These are phyloP conservation scores for Rhododendron mucronatum DNA, from an alignment of 148 eudicot genomes.

Conservation along the genomic window DNA sequence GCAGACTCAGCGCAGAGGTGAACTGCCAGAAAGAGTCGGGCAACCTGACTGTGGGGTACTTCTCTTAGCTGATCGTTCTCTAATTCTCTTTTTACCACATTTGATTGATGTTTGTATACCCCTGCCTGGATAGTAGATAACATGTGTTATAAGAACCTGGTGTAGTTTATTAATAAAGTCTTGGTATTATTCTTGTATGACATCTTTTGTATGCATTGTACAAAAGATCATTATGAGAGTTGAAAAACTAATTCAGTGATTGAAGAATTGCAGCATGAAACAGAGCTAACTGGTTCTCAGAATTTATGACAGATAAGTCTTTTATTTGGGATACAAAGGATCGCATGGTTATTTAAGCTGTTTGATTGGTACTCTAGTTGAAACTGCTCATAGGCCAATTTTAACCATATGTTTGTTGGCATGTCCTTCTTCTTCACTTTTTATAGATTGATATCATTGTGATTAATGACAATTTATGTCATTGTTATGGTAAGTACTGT, in stretches of 20 bases:
- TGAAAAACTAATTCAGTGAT: background rate
- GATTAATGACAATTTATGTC: background rate
- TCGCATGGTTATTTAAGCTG: background rate
- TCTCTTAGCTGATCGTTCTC: background rate
- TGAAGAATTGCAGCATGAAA: background rate
- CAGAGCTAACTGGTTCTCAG: background rate
- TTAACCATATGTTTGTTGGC: background rate
- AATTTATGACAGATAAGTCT: background rate
- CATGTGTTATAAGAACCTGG: background rate
- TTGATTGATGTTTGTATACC: background rate
- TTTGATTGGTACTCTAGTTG: background rate
- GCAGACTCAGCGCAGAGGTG: conserved; percentile 17
- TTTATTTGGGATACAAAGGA: background rate
- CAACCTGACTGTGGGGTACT: conserved; percentile 72
- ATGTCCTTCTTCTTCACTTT: background rate
- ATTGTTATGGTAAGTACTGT: background rate
- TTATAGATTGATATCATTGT: background rate
- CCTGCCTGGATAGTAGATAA: background rate
- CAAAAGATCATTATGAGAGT: background rate
- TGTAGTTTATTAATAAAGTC: background rate
- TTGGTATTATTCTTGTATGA: background rate
- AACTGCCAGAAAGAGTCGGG: conserved; percentile 64
- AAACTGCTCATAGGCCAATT: background rate
- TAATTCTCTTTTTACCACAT: background rate
- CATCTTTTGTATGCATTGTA: background rate